Conservation (phyloP, 2,329 filamentous ascomycete species). For the Penicillium hesseltinei region DNA sequence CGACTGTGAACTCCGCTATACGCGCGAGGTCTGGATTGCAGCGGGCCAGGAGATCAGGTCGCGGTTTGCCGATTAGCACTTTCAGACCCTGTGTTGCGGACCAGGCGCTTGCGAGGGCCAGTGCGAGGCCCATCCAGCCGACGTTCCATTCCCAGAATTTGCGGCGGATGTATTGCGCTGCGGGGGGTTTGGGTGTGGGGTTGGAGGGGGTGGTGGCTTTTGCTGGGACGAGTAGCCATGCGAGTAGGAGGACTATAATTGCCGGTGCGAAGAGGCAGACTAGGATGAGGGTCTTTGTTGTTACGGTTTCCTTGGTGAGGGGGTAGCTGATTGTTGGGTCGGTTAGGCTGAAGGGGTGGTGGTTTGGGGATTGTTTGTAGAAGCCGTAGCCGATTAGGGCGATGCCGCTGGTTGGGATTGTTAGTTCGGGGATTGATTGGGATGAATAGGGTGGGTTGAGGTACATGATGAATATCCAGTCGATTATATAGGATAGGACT, state of each 20-base stretch:
- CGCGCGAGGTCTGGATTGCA: conserved; percentile 73
- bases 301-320: conserved; percentile 69
- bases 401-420: conserved; percentile 45
- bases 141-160: conserved; percentile 91
- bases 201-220: conserved; percentile 49
- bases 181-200: conserved; percentile 45
- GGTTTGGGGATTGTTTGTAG: conserved; percentile 61
- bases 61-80: conserved; percentile 64
- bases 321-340: conserved; percentile 81
- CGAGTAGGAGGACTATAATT: conserved; percentile 65
- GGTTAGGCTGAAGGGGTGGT: conserved; percentile 67
- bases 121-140: conserved; percentile 76
- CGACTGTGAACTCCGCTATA: conserved; percentile 60
- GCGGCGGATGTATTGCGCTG: conserved; percentile 67
- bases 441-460: conserved; percentile 15
- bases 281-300: conserved; percentile 63
- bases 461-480: conserved; percentile 67
- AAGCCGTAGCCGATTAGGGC: conserved; percentile 60
- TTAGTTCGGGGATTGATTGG: not conserved
- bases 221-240: conserved; percentile 69
- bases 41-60: conserved; percentile 64
- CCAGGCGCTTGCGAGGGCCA: conserved; percentile 70
- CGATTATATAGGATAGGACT: conserved; percentile 65
- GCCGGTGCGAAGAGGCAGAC: conserved; percentile 64
- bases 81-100: conserved; percentile 85